Evolutionary conservation across 2,329 filamentous ascomycete species (phyloP), one percentile per base, ranked within the genome.

Genomic region (Aspergillus clavatus): DNA sequence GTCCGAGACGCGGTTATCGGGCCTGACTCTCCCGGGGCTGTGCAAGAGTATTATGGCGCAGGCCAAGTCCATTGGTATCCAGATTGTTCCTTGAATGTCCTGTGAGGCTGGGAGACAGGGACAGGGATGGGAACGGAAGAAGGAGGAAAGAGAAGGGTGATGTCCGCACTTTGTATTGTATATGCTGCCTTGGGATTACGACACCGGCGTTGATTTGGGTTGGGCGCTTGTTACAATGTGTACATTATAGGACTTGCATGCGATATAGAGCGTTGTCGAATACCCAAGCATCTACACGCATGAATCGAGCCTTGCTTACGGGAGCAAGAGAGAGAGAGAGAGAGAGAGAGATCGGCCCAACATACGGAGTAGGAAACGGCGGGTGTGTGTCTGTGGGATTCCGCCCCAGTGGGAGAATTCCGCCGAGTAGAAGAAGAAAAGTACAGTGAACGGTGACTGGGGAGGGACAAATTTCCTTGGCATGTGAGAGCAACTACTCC

Each of bases 1-100:
- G 56, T 74, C 78, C 42, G 87, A 93, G 70, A 72, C 83, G 50
- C 78, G 87, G 47, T 69, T 91, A 51, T 88, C 86, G 2, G 87
- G 86, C 2, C 65, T 88, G 58, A 77, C 80, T 38, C 68, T 90
- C 42, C 76, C 89, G 65, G 83, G 84, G 1, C 62, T 91, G 22
- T 89, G 86, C 71, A 83, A 79, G 69, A 81, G 82, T 43, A 75
- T 91, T 49, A 87, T 91, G 55, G 83, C 75, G 55, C 84, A 87
- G 68, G 83, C 84, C 46, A 87, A 82, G 71, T 85, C 84, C 16
- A 82, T 89, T 59, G 87, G 87, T 12, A 78, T 93, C 45, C 74
- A 78, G 38, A 80, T 93, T 31, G 78, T 86, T 46, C 78, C 83
- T 50, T 89, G 54, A 63, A 46, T 21, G 14, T 11, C 31, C 26